phyloP scores from a whole-genome alignment of 2,329 filamentous ascomycete genomes.

The Penicillium glabrum region DNA sequence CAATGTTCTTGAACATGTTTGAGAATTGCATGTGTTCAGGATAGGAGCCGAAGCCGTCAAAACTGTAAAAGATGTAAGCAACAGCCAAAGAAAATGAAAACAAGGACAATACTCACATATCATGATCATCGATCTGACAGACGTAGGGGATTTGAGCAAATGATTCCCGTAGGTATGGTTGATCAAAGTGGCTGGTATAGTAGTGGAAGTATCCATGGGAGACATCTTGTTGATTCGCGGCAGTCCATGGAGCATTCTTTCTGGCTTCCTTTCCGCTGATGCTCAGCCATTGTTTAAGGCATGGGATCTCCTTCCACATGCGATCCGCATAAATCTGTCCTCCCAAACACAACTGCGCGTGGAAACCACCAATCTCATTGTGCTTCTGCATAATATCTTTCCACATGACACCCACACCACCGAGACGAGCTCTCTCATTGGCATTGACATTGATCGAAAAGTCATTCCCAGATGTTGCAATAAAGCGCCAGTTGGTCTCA shows the following conservation, averaged over 20 bases:
- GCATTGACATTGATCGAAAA: slow-evolving; percentile 86
- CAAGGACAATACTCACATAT: slow-evolving; percentile 71
- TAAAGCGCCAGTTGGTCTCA: slow-evolving; percentile 92
- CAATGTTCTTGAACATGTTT: slow-evolving; percentile 97
- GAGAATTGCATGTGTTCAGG: slow-evolving; percentile 98
- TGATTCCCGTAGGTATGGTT: slow-evolving; percentile 88
- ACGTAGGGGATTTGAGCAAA: slow-evolving; percentile 97
- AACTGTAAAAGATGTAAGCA: slow-evolving; percentile 53
- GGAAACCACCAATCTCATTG: slow-evolving; percentile 91
- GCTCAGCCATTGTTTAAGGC: slow-evolving; percentile 91
- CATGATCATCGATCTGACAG: slow-evolving; percentile 91
- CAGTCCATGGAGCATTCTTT: slow-evolving; percentile 88
- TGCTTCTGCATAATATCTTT: slow-evolving; percentile 98
- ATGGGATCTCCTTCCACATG: slow-evolving; percentile 92
- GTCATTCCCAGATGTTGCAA: slow-evolving; percentile 94
- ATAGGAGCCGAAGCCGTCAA: slow-evolving; percentile 96
- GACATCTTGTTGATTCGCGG: slow-evolving; percentile 92
- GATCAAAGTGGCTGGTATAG: slow-evolving; percentile 97
- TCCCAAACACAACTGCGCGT: slow-evolving; percentile 86
- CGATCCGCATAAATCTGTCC: slow-evolving; percentile 95
- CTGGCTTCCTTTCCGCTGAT: slow-evolving; percentile 92
- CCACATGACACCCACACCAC: slow-evolving; percentile 95
- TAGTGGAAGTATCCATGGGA: slow-evolving; percentile 98
- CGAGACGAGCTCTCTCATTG: slow-evolving; percentile 79
- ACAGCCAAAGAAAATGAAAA: not conserved